Evolutionary conservation across 139 green algal genomes (phyloP).

Genomic region (Chlamydomonas sp.): DNA sequence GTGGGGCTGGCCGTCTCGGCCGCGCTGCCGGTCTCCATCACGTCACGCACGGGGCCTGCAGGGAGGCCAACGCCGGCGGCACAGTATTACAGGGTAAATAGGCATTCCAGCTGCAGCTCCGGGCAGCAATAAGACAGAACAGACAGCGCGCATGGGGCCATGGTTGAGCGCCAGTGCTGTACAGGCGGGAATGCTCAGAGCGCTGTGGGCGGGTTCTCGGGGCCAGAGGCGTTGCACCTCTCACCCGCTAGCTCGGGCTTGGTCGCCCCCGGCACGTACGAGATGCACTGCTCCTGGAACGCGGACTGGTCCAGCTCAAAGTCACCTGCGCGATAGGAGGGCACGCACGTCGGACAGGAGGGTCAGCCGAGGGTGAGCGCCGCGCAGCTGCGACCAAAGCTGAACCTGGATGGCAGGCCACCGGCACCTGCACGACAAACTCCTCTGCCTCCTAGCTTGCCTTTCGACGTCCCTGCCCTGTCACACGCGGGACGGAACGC

Average conservation of each 20-base stretch:
- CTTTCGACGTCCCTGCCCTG: not conserved
- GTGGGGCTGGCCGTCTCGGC: too few species aligned
- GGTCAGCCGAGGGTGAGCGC: not conserved
- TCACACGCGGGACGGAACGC: not conserved
- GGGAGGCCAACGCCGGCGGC: too few species aligned
- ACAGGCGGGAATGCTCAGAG: too few species aligned
- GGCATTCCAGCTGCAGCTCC: too few species aligned
- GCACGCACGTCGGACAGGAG: not conserved
- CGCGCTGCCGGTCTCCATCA: too few species aligned
- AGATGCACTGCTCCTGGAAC: not conserved
- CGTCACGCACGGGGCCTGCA: too few species aligned
- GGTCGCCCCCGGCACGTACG: not conserved
- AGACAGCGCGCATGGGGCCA: too few species aligned
- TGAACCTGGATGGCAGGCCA: not conserved
- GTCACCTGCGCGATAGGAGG: constrained; percentile 1
- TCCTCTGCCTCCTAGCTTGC: too few species aligned
- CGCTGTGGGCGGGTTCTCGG: too few species aligned
- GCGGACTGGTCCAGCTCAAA: constrained; percentile 10
- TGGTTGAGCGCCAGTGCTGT: too few species aligned
- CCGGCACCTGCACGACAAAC: not conserved
- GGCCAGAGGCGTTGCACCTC: not conserved
- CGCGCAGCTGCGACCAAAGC: not conserved
- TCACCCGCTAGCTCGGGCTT: not conserved
- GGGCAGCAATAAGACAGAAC: too few species aligned
- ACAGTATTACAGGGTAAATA: too few species aligned